Conservation (phyloP, 257 asterid genomes). For the Rehmannia glutinosa region DNA sequence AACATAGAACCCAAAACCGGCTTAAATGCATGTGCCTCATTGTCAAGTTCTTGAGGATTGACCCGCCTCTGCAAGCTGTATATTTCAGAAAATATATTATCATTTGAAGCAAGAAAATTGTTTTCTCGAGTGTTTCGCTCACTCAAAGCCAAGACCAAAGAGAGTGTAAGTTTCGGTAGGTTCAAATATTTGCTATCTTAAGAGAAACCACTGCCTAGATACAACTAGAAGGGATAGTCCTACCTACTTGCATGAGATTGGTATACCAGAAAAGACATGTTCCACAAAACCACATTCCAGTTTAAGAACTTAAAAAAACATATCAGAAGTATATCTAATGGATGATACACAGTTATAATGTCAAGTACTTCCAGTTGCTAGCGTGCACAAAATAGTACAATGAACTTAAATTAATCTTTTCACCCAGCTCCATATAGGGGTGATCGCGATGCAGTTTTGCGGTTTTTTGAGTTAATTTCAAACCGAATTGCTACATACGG, state of each 20-base stretch:
- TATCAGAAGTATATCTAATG: background rate
- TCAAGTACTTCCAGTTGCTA: background rate
- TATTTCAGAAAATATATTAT: conserved; percentile 15
- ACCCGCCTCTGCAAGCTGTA: conserved; percentile 89
- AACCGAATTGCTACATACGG: too few relatives aligned
- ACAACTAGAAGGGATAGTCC: background rate
- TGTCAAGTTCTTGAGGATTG: conserved; percentile 79
- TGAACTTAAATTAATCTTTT: background rate
- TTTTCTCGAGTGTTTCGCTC: background rate
- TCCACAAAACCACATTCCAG: background rate
- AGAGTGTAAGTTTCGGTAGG: background rate
- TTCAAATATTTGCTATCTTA: background rate
- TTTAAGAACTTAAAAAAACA: background rate
- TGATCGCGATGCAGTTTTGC: too few relatives aligned
- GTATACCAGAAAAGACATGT: background rate
- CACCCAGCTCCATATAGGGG: background rate
- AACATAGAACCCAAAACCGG: conserved; percentile 95
- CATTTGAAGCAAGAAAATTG: background rate
- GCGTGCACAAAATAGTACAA: background rate
- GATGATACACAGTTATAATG: background rate
- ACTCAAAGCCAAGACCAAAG: background rate
- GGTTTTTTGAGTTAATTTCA: too few relatives aligned
- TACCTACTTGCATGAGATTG: background rate
- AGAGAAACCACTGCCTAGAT: background rate
- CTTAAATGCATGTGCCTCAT: conserved; percentile 89